Evolutionary conservation across 164 flowering plant genomes (phyloP), one percentile per base, ranked within the genome.

Genomic region (Taxillus chinensis): DNA sequence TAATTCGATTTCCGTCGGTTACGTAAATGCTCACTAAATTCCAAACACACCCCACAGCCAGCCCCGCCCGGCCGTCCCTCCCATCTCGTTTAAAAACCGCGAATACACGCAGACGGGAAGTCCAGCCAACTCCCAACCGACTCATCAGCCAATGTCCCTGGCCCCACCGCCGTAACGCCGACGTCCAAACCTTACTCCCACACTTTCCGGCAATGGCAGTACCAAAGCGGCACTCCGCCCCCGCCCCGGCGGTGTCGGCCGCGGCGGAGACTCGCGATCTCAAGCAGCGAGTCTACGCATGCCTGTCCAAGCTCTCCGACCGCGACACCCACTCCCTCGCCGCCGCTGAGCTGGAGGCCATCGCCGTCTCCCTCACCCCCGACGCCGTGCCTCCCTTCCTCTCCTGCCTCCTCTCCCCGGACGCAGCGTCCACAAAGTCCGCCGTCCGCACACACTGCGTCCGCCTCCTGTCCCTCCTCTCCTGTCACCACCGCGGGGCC

Each of bases 241-340:
- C 8, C 8, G 13, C 56, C 56, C 45, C 16, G 11, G 37, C 39
- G 46, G 60, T 12, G 63, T 55, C 57, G 62, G 37, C 39, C 41
- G 60, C n/a, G 62, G 50, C 57, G 62, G 38, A 38, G 40, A 64
- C 80, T 37, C 85, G 75, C 12, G 87, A 78, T 52, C 71, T 89
- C n/a, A 87, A 82, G 66, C 87, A 78, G 53, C 74, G 85, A 37
- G 79, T 87, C 41, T 74, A 79, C 63, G 71, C 79, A 5, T 79
- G 81, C 71, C 76, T 87, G 48, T 81, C 79, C 75, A 86, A 84
- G 75, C 90, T 92, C 56, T 77, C 93, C 52, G 98, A 92, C 74
- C 74, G 96, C 0, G 98, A 92, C 66, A 92, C 98, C 3, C 74
- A 80, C 61, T 38, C 84, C 12, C 55, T 77, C 37, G 98, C 96